Evolutionary conservation across 2,329 filamentous ascomycete genomes (phyloP).

Genomic region (Alternaria hordeiaustralica): DNA sequence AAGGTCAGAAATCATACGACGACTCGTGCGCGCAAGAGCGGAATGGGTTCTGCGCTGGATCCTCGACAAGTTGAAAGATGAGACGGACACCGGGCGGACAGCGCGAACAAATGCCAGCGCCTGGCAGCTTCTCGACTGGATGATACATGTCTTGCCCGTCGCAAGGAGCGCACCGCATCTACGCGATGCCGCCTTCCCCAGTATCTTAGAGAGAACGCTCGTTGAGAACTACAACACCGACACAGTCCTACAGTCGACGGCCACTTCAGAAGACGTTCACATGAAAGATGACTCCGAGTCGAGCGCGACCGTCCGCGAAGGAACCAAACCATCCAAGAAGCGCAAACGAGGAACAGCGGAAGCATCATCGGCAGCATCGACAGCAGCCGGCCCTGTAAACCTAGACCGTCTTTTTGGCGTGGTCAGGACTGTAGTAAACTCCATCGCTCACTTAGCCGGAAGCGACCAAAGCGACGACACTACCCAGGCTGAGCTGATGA

Average conservation of each 20-base stretch:
- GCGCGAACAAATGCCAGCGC: slow-evolving; percentile 54
- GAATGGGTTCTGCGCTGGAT: slow-evolving; percentile 74
- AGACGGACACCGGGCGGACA: slow-evolving; percentile 39
- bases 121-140: slow-evolving; percentile 67
- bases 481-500: slow-evolving; percentile 44
- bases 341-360: slow-evolving; percentile 40
- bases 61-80: slow-evolving; percentile 63
- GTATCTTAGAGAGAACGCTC: slow-evolving; percentile 70
- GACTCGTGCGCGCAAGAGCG: slow-evolving; percentile 51
- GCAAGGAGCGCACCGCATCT: slow-evolving; percentile 75
- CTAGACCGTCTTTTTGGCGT: slow-evolving; percentile 32
- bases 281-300: slow-evolving; percentile 33
- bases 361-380: slow-evolving; percentile 22
- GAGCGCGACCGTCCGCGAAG: slow-evolving; percentile 35
- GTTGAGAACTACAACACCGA: slow-evolving; percentile 56
- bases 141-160: slow-evolving; percentile 70
- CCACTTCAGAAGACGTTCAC: slow-evolving; percentile 12
- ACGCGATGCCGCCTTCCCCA: slow-evolving; percentile 71
- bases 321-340: slow-evolving; percentile 40
- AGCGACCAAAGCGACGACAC: slow-evolving; percentile 22
- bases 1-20: slow-evolving; percentile 14
- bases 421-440: slow-evolving; percentile 25
- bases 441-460: slow-evolving; percentile 26
- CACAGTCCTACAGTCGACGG: slow-evolving; percentile 1
- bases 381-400: slow-evolving; percentile 13